These are phyloP conservation scores for Tuber melanosporum DNA, from an alignment of 495 filamentous ascomycete species.

Conservation along the genomic window DNA sequence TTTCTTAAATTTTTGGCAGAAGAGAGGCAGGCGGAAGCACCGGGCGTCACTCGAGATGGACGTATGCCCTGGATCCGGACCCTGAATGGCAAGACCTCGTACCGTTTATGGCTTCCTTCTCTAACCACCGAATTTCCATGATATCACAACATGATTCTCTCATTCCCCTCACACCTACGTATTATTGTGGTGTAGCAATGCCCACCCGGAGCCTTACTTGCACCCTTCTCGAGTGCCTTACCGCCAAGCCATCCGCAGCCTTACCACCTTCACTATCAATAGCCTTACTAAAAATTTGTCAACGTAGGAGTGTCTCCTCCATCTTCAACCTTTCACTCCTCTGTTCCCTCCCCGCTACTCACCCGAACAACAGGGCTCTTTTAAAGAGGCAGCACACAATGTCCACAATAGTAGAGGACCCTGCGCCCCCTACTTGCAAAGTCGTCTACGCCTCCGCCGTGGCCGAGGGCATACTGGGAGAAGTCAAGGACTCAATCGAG, in stretches of 20 bases:
- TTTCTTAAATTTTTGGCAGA: not conserved
- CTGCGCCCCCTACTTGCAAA: conserved; percentile 65
- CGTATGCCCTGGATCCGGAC: not conserved
- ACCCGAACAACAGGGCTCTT: not conserved
- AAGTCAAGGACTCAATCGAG: conserved; percentile 65
- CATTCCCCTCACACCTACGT: no score
- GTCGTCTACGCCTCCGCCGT: conserved; percentile 79
- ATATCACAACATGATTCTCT: not conserved
- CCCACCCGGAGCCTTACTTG: not conserved
- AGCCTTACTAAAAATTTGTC: not conserved
- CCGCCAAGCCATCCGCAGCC: not conserved
- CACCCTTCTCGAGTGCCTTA: not conserved
- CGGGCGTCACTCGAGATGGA: not conserved
- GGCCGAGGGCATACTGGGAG: conserved; percentile 64
- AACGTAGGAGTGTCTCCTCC: not conserved
- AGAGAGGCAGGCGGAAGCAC: not conserved
- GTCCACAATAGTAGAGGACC: conserved; percentile 13
- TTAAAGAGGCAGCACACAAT: not conserved
- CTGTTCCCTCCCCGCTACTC: not conserved
- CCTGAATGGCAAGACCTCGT: not conserved
- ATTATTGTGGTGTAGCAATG: not conserved
- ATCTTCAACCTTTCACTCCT: not conserved
- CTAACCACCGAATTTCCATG: no score
- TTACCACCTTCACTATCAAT: not conserved
- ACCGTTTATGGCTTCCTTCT: not conserved